A percentile compares a stretch with the other conserved stretches of the same genome.
Conservation (phyloP, 257 asterid species). For the Orobanche coerulescens region DNA sequence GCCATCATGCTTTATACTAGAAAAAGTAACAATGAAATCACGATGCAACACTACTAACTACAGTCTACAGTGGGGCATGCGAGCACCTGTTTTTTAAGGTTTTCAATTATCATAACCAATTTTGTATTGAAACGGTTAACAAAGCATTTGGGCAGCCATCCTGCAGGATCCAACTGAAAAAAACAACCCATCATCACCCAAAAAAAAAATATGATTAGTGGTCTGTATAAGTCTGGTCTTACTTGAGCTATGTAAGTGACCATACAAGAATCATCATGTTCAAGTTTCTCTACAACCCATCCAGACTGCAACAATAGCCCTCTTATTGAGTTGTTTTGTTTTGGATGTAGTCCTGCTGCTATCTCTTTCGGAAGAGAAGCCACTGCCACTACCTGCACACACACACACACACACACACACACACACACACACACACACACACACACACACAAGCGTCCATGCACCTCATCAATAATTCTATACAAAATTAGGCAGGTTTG, state of each 20-base stretch:
- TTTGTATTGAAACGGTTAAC: constrained; percentile 81
- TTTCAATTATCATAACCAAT: constrained; percentile 85
- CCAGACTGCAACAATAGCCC: constrained; percentile 80
- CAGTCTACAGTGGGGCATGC: constrained; percentile 72
- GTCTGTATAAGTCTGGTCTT: background rate
- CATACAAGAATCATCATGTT: constrained; percentile 72
- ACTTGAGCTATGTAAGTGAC: constrained; percentile 93
- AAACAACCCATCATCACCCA: background rate
- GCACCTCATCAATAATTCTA: too few species aligned
- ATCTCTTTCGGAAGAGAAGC: constrained; percentile 93
- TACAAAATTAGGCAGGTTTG: too few species aligned
- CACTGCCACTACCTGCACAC: constrained; percentile 75
- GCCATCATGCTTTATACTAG: constrained; percentile 17
- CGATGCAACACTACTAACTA: constrained; percentile 19
- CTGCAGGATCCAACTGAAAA: constrained; percentile 86
- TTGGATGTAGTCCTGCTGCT: constrained; percentile 81
- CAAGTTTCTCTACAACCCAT: constrained; percentile 91
- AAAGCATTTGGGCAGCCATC: constrained; percentile 89
- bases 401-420: too few species aligned
- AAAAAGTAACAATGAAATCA: constrained; percentile 29
- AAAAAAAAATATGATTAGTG: background rate
- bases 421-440: too few species aligned
- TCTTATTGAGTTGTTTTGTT: constrained; percentile 69
- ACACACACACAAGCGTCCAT: too few species aligned
- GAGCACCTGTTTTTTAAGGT: constrained; percentile 74